Percentiles rank a stretch among this genome's conserved stretches.
Evolutionary conservation across 2,329 filamentous ascomycete species (phyloP).

Genomic region (Neoascochyta sp.): DNA sequence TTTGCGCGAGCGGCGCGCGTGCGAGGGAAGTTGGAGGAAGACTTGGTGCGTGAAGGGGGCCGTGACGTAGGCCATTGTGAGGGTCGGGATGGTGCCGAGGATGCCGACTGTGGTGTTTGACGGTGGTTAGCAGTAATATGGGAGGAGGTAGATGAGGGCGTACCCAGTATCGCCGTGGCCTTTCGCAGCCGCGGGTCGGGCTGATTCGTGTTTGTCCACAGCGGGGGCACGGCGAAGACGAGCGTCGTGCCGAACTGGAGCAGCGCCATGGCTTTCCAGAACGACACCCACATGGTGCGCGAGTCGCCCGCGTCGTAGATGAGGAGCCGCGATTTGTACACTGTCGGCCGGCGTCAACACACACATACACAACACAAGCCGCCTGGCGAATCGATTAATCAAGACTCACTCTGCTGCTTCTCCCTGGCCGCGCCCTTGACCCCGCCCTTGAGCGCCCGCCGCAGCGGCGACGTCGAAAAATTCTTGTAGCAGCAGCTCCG

Average conservation of each 20-base stretch:
- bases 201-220: slow-evolving; percentile 35
- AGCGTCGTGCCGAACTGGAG: slow-evolving; percentile 33
- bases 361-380: too few relatives aligned
- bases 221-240: slow-evolving; percentile 29
- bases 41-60: slow-evolving; percentile 37
- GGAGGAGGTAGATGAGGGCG: slow-evolving; percentile 4
- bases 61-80: slow-evolving; percentile 33
- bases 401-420: slow-evolving; percentile 22
- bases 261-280: slow-evolving; percentile 37
- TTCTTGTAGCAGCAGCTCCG: slow-evolving; percentile 27
- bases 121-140: background rate
- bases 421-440: too few relatives aligned
- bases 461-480: slow-evolving; percentile 27
- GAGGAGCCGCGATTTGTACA: slow-evolving; percentile 27
- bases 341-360: slow-evolving; percentile 7
- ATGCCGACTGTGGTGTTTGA: slow-evolving; percentile 22
- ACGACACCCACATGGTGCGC: slow-evolving; percentile 34
- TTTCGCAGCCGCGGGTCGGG: slow-evolving; percentile 26
- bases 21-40: slow-evolving; percentile 30
- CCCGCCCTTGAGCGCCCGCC: too few relatives aligned
- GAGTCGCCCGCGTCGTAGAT: slow-evolving; percentile 40
- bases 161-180: slow-evolving; percentile 29
- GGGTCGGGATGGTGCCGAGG: slow-evolving; percentile 30
- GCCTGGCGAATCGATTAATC: too few relatives aligned
- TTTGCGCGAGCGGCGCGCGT: slow-evolving; percentile 22